A percentile compares a stretch with the other conserved stretches of the same genome.
Conservation (phyloP, 352 stramenopile species). For the Phytophthora pluvialis region DNA sequence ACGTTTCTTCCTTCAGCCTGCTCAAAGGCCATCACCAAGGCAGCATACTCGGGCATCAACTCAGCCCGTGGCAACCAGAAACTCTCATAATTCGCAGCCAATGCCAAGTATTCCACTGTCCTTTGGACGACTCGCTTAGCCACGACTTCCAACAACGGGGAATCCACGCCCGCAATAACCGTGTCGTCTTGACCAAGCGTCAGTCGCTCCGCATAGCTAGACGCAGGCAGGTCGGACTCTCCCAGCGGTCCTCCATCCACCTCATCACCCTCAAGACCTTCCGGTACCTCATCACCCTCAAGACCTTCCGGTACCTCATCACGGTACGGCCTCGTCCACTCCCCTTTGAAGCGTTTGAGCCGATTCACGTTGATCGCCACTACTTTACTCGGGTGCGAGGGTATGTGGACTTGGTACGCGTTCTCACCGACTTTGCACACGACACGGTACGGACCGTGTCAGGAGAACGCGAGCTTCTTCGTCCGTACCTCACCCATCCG, state of each 20-base stretch:
- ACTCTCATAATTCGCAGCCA: background rate
- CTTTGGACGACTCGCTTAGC: background rate
- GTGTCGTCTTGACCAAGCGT: background rate
- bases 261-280: too few species aligned
- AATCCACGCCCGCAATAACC: background rate
- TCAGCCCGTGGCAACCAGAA: background rate
- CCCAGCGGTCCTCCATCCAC: too few species aligned
- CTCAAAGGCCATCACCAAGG: too few species aligned
- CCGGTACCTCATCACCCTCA: too few species aligned
- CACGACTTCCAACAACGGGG: background rate
- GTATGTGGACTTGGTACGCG: background rate
- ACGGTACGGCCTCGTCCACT: background rate
- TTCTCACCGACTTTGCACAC: background rate
- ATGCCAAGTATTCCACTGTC: too few species aligned
- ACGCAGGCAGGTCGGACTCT: background rate
- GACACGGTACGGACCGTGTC: slow-evolving; percentile 2
- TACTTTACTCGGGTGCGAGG: background rate
- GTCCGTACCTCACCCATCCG: background rate
- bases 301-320: background rate
- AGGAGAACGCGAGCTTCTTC: slow-evolving; percentile 16
- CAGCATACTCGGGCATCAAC: too few species aligned
- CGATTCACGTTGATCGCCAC: background rate
- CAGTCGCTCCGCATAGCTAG: background rate
- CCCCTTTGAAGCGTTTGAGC: too few species aligned
- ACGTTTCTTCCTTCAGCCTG: too few species aligned